Percentiles rank a stretch among this genome's conserved stretches.
phyloP scores from a whole-genome alignment of 495 filamentous ascomycete genomes.

The Hypoxylon crocopeplum region DNA sequence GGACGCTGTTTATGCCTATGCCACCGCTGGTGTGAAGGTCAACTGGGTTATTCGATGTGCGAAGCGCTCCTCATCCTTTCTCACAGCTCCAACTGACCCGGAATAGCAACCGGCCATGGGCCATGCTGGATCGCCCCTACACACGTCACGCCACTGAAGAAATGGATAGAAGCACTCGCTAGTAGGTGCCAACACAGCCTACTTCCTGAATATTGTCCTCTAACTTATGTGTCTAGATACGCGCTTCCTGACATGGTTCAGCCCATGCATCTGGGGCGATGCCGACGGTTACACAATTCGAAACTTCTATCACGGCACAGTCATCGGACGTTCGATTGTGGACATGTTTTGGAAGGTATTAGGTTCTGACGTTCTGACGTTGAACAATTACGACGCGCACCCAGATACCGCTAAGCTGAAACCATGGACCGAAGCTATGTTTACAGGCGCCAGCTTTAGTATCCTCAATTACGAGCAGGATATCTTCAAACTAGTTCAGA shows the following conservation, averaged over 20 bases:
- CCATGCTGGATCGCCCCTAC: slow-evolving; percentile 74
- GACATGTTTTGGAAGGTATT: slow-evolving; percentile 72
- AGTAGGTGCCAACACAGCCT: slow-evolving; percentile 39
- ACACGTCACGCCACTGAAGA: slow-evolving; percentile 51
- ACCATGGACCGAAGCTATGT: slow-evolving; percentile 70
- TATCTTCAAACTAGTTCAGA: slow-evolving; percentile 67
- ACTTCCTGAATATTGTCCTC: neutral
- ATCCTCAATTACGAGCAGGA: slow-evolving; percentile 75
- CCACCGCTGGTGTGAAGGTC: slow-evolving; percentile 67
- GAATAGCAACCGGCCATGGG: slow-evolving; percentile 70
- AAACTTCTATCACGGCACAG: slow-evolving; percentile 69
- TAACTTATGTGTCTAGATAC: slow-evolving; percentile 35
- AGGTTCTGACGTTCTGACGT: slow-evolving; percentile 61
- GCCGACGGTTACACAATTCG: slow-evolving; percentile 52
- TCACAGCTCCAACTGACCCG: too few relatives aligned
- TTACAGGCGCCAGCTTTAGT: slow-evolving; percentile 64
- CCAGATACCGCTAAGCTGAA: slow-evolving; percentile 69
- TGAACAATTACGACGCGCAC: slow-evolving; percentile 66
- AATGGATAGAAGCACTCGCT: slow-evolving; percentile 62
- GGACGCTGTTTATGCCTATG: slow-evolving; percentile 77
- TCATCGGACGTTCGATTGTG: slow-evolving; percentile 70
- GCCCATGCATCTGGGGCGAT: slow-evolving; percentile 53
- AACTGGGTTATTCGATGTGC: slow-evolving; percentile 75
- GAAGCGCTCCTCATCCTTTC: neutral
- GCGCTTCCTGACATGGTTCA: slow-evolving; percentile 53